Conservation (phyloP, 352 stramenopile genomes). For the Phytophthora capsici region DNA sequence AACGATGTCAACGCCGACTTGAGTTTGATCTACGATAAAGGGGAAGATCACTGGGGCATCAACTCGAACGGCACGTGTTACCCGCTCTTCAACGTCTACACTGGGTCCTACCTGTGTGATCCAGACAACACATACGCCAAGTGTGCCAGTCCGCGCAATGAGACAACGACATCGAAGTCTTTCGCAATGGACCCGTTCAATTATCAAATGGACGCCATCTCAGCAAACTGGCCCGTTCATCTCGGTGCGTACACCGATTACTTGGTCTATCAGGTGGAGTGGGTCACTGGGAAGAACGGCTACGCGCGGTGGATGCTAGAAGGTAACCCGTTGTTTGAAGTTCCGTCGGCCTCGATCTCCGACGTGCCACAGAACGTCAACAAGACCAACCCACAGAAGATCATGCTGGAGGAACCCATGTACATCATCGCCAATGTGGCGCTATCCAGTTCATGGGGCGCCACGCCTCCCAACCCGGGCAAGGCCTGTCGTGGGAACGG, state of each 20-base stretch:
- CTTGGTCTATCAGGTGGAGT: conserved; percentile 34
- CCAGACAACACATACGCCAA: conserved; percentile 40
- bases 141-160: conserved; percentile 49
- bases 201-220: conserved; percentile 43
- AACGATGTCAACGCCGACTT: conserved; percentile 56
- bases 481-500: conserved; percentile 36
- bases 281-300: conserved; percentile 43
- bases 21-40: conserved; percentile 35
- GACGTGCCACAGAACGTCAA: conserved; percentile 49
- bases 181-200: conserved; percentile 51
- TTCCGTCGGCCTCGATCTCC: conserved; percentile 56
- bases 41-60: conserved; percentile 25
- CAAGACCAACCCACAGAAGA: conserved; percentile 49
- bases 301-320: conserved; percentile 71
- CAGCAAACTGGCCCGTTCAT: conserved; percentile 79
- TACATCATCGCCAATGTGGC: conserved; percentile 95
- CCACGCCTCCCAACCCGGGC: conserved; percentile 27
- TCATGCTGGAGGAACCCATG: conserved; percentile 92
- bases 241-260: conserved; percentile 72
- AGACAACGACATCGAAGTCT: conserved; percentile 47
- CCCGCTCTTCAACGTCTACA: conserved; percentile 28
- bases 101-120: conserved; percentile 21
- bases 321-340: conserved; percentile 82
- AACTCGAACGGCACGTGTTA: conserved; percentile 34
- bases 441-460: conserved; percentile 82